Evolutionary conservation across 2,329 filamentous ascomycete genomes (phyloP).

Genomic region (Phialophora expanda): DNA sequence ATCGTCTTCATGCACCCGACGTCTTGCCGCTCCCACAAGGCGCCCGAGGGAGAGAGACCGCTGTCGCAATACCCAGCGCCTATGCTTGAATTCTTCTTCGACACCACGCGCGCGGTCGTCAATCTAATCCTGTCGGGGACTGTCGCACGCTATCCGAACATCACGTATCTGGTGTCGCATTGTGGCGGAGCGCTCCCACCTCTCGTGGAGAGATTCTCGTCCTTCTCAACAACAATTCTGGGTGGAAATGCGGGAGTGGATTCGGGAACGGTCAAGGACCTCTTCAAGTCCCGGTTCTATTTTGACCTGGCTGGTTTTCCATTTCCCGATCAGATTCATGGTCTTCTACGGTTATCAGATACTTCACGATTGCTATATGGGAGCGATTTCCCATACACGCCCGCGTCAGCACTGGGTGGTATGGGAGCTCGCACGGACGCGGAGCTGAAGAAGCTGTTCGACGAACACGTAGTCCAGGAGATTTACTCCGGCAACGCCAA

Average conservation of each 20-base stretch:
- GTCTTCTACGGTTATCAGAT: constrained; percentile 52
- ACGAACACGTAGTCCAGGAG: constrained; percentile 15
- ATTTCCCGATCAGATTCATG: constrained; percentile 43
- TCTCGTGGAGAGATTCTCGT: constrained; percentile 28
- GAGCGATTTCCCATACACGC: constrained; percentile 60
- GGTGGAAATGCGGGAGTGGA: constrained; percentile 1
- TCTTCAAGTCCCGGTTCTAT: constrained; percentile 28
- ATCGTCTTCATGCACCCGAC: constrained; percentile 62
- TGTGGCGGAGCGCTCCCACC: constrained; percentile 52
- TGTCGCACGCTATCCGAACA: constrained; percentile 50
- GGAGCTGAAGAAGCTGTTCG: constrained; percentile 17
- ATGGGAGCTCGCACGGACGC: constrained; percentile 20
- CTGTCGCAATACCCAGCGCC: constrained; percentile 25
- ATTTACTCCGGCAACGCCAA: constrained; percentile 27
- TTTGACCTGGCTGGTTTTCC: constrained; percentile 34
- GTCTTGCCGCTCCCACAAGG: constrained; percentile 32
- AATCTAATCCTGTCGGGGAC: constrained; percentile 57
- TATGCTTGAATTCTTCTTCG: constrained; percentile 54
- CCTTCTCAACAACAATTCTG: constrained; percentile 20
- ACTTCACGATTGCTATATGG: constrained; percentile 58
- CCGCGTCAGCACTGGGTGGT: constrained; percentile 36
- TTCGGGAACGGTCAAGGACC: constrained; percentile 8
- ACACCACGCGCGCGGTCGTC: constrained; percentile 54
- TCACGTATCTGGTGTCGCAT: constrained; percentile 57
- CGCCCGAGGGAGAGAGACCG: constrained; percentile 13